phyloP scores from a whole-genome alignment of 305 asterid genomes.

The Fraxinus baroniana region DNA sequence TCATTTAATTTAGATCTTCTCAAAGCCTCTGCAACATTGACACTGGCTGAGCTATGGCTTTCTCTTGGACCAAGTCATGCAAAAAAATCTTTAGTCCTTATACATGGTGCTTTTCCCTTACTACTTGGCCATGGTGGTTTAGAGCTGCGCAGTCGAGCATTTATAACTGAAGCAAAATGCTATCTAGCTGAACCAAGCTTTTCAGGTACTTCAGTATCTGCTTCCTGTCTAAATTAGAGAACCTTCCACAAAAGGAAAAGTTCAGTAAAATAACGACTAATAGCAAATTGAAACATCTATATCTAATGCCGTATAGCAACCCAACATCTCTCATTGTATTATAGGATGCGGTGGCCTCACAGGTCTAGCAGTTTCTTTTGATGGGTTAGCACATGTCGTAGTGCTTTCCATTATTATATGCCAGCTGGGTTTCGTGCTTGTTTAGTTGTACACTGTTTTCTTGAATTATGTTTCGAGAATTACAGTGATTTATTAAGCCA shows the following conservation, averaged over 20 bases:
- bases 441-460: neutral
- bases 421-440: neutral
- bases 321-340: neutral
- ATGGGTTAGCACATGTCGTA: neutral
- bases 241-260: neutral
- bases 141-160: conserved; percentile 86
- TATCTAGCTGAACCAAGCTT: conserved; percentile 70
- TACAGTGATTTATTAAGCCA: neutral
- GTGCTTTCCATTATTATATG: neutral
- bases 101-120: conserved; percentile 74
- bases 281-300: neutral
- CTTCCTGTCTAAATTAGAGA: neutral
- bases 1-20: conserved; percentile 94
- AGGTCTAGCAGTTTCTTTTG: neutral
- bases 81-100: conserved; percentile 70
- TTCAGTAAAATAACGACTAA: neutral
- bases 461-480: neutral
- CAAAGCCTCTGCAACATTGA: conserved; percentile 80
- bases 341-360: neutral
- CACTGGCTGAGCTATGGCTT: conserved; percentile 89
- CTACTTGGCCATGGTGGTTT: conserved; percentile 96
- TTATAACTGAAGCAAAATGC: conserved; percentile 84
- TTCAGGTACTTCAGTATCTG: conserved; percentile 48
- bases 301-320: neutral
- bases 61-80: conserved; percentile 87